Percentiles rank a stretch among this genome's conserved stretches.
These are phyloP conservation scores for Pelargonium fulgidum DNA, from an alignment of 441 rosid species.

Conservation along the genomic window DNA sequence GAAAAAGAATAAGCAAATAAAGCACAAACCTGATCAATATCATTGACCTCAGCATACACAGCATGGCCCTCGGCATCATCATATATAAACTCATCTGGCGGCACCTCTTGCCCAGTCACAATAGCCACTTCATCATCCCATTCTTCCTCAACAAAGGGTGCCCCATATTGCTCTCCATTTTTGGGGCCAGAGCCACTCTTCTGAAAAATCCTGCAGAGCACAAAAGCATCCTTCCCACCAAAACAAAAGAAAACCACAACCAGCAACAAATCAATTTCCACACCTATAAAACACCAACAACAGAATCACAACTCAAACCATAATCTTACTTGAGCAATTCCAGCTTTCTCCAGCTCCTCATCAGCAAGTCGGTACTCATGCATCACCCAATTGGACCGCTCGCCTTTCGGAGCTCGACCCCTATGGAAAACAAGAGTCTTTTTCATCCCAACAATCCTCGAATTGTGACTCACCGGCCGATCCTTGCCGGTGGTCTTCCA, in stretches of 20 bases:
- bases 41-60: slow-evolving; percentile 53
- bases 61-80: slow-evolving; percentile 28
- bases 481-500: slow-evolving; percentile 99
- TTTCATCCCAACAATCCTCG: slow-evolving; percentile 71
- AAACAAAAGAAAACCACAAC: slow-evolving; percentile 17
- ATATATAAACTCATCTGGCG: slow-evolving; percentile 31
- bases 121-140: slow-evolving; percentile 63
- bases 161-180: slow-evolving; percentile 97
- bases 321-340: slow-evolving; percentile 54
- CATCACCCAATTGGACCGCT: slow-evolving; percentile 93
- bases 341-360: slow-evolving; percentile 57
- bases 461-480: slow-evolving; percentile 43
- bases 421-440: slow-evolving; percentile 87
- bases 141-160: slow-evolving; percentile 91
- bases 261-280: slow-evolving; percentile 5
- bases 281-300: not conserved
- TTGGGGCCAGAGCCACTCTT: slow-evolving; percentile 97
- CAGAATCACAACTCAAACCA: slow-evolving; percentile 11
- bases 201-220: slow-evolving; percentile 83
- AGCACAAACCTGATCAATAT: slow-evolving; percentile 55
- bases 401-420: slow-evolving; percentile 88
- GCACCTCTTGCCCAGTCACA: slow-evolving; percentile 48
- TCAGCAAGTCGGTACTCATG: slow-evolving; percentile 87
- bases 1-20: not conserved
- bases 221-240: slow-evolving; percentile 64